These are phyloP conservation scores for Spongispora temasekensis DNA, from an alignment of 1,284 basidiomycete genomes.

Conservation along the genomic window DNA sequence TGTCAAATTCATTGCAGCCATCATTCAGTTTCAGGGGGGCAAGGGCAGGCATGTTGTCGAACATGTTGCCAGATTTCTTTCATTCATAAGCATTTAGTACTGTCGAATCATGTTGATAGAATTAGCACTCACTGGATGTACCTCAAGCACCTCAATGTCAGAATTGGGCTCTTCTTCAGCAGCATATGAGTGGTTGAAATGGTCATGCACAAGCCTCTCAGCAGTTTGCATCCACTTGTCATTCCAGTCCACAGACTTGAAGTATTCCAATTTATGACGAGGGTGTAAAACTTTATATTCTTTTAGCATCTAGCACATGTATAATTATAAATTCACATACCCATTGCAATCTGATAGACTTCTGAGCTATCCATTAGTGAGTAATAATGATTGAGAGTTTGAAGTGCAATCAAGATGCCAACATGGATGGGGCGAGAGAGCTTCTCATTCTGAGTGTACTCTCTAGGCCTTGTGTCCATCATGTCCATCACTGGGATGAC, in stretches of 20 bases:
- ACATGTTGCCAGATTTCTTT: too few species aligned
- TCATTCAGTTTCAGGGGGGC: too few species aligned
- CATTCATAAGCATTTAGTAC: too few species aligned
- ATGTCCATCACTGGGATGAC: neutral
- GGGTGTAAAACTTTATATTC: neutral
- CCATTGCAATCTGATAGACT: neutral
- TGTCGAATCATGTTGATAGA: too few species aligned
- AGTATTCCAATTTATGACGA: neutral
- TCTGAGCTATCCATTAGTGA: neutral
- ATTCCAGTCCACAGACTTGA: neutral
- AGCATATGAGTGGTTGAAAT: too few species aligned
- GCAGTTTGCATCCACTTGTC: neutral
- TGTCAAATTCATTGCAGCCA: too few species aligned
- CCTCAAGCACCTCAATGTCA: too few species aligned
- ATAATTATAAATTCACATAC: neutral
- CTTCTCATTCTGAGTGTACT: neutral
- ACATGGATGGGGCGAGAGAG: neutral
- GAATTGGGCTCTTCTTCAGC: too few species aligned
- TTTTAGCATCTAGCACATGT: neutral
- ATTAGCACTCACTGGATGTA: too few species aligned
- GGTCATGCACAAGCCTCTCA: too few species aligned
- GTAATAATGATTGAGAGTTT: neutral
- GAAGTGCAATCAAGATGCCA: neutral
- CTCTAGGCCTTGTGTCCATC: neutral
- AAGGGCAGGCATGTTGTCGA: too few species aligned